phyloP scores from a whole-genome alignment of 192 early-diverging fungal species.

The Backusella australiensis region DNA sequence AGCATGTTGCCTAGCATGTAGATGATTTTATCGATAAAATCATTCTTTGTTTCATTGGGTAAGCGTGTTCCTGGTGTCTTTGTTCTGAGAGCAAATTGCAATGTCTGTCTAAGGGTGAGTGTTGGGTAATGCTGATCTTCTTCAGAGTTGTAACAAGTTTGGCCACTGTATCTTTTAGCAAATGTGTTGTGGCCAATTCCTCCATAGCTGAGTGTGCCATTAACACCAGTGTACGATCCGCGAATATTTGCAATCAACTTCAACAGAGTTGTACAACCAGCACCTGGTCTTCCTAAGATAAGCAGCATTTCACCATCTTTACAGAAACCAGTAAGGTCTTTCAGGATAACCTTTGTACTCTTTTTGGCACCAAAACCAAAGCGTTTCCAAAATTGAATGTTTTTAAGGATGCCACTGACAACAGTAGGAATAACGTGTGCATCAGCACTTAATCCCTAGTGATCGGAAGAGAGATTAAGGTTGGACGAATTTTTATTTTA shows the following conservation, averaged over 20 bases:
- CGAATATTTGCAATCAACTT: slow-evolving; percentile 58
- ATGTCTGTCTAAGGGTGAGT: slow-evolving; percentile 72
- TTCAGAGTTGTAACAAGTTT: slow-evolving; percentile 78
- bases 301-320: slow-evolving; percentile 73
- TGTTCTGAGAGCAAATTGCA: slow-evolving; percentile 74
- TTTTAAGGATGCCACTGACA: slow-evolving; percentile 1
- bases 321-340: slow-evolving; percentile 62
- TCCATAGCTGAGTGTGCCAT: slow-evolving; percentile 61
- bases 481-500: slow-evolving; percentile 1
- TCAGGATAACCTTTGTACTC: slow-evolving; percentile 45
- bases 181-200: slow-evolving; percentile 63
- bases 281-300: slow-evolving; percentile 67
- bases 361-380: neutral
- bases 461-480: neutral
- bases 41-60: slow-evolving; percentile 42
- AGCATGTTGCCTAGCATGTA: slow-evolving; percentile 51
- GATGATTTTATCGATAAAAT: slow-evolving; percentile 48
- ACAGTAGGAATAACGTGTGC: slow-evolving; percentile 31
- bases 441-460: slow-evolving; percentile 32
- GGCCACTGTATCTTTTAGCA: slow-evolving; percentile 59
- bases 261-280: slow-evolving; percentile 65
- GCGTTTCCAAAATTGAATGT: neutral
- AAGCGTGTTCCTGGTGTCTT: slow-evolving; percentile 63
- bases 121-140: slow-evolving; percentile 79
- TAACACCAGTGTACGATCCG: slow-evolving; percentile 47